These are phyloP conservation scores for Venturia carpophila DNA, from an alignment of 2,329 filamentous ascomycete species.

Conservation along the genomic window DNA sequence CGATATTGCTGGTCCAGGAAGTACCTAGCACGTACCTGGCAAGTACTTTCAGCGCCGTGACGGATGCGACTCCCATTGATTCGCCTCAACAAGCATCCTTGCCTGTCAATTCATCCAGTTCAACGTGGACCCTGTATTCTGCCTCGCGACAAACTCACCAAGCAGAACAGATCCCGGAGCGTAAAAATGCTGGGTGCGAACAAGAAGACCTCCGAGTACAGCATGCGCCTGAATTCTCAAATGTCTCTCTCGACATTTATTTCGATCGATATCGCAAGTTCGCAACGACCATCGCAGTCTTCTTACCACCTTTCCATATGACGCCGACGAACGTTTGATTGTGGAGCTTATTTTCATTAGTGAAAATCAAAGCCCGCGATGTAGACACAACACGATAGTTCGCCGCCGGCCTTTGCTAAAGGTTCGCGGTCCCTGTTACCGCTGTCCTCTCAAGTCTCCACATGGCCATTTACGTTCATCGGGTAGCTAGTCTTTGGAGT, in stretches of 20 bases:
- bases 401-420: background rate
- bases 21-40: background rate
- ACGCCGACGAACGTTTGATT: background rate
- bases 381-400: background rate
- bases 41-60: background rate
- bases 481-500: background rate
- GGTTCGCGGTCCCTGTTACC: background rate
- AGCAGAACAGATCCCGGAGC: no score
- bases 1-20: background rate
- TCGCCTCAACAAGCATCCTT: conserved; percentile 1
- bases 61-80: background rate
- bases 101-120: background rate
- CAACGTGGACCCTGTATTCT: background rate
- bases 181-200: no score
- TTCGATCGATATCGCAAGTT: no score
- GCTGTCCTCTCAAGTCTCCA: background rate
- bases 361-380: background rate
- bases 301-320: background rate
- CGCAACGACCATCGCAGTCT: background rate
- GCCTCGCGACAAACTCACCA: background rate
- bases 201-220: no score
- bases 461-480: background rate
- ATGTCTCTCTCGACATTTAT: no score
- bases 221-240: no score
- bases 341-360: background rate